Evolutionary conservation across 805 yeast species (phyloP).

Genomic region (Myxozyma nipponensis): DNA sequence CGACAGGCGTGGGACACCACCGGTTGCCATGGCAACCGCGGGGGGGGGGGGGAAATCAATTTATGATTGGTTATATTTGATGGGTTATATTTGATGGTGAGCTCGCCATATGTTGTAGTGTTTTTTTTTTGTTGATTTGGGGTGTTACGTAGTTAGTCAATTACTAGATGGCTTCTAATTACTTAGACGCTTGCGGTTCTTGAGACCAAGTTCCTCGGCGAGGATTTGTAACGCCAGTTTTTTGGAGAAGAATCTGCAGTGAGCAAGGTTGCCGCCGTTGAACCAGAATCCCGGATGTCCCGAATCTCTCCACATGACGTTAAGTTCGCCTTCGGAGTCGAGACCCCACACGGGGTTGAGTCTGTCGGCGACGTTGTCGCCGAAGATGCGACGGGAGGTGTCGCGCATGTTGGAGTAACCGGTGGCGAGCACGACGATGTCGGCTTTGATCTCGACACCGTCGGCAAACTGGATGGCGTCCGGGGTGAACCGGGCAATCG

Average conservation of each 20-base stretch:
- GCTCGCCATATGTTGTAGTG: too few species aligned
- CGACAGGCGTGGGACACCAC: too few species aligned
- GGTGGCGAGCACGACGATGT: conserved; percentile 44
- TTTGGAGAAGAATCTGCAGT: conserved; percentile 42
- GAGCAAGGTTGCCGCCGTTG: conserved; percentile 44
- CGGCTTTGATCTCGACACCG: conserved; percentile 39
- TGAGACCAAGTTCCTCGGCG: conserved; percentile 32
- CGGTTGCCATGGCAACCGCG: too few species aligned
- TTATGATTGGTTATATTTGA: too few species aligned
- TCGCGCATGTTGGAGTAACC: conserved; percentile 45
- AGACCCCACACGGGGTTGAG: conserved; percentile 43
- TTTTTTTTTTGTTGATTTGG: too few species aligned
- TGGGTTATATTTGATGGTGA: too few species aligned
- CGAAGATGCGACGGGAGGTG: conserved; percentile 41
- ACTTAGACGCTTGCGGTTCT: conserved; percentile 2
- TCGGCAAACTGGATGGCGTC: conserved; percentile 41
- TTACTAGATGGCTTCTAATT: too few species aligned
- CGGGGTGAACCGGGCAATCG: conserved; percentile 38
- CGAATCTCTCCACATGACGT: conserved; percentile 40
- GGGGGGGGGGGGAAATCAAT: too few species aligned
- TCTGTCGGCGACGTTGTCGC: conserved; percentile 39
- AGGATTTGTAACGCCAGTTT: conserved; percentile 42
- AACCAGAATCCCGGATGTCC: conserved; percentile 44
- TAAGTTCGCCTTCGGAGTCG: conserved; percentile 43
- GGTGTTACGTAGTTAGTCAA: background rate